Evolutionary conservation across 257 asterid species (phyloP), one percentile per base, ranked within the genome.

Genomic region (Forsythia suspensa): DNA sequence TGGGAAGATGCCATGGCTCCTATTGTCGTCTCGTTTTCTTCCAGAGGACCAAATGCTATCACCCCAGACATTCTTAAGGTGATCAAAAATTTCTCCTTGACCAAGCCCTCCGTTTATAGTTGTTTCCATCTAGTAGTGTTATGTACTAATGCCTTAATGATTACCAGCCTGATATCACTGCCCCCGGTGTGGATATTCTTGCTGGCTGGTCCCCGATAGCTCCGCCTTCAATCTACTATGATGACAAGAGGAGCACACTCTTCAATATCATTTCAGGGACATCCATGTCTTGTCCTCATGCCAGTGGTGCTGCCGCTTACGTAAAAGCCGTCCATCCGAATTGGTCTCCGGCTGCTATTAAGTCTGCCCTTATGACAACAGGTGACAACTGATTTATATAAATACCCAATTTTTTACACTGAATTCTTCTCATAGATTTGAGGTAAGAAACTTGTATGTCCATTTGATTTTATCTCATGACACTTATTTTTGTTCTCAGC

Each of bases 51-150:
- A 3, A 88, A 70, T 29, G 78, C 89, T 34, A 77, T 86, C 73
- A 77, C 85, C 38, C 89, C 89, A 3, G 92, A 88, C 83, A 80
- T 88, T 83, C 89, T 88, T 39, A 88, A 88, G 91, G 91, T 85
- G 46, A 81, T 65, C 46, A 48, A 61, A 57, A 48, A 7, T 36
- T 9, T 63, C 41, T 52, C 10, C 12, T 77, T 20, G 48, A 55
- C 20, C 16, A 43, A 40, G 40, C 46, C 24, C 18, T 36, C 13
- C 4, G 0, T 61, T 15, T 43, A 4, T 44, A 57, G 37, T 10
- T 34, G 2, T 52, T 51, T 51, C n/a, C 15, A 51, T 12, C 18
- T 51, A 4, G n/a, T 51, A 10, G 70, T 42, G 74, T 34, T 46
- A 42, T 7, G 16, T 24, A 29, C 52, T 21, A 6, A 74, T 55